Conservation (phyloP, 768 basidiomycete species). For the Filobasidium wieringae region DNA sequence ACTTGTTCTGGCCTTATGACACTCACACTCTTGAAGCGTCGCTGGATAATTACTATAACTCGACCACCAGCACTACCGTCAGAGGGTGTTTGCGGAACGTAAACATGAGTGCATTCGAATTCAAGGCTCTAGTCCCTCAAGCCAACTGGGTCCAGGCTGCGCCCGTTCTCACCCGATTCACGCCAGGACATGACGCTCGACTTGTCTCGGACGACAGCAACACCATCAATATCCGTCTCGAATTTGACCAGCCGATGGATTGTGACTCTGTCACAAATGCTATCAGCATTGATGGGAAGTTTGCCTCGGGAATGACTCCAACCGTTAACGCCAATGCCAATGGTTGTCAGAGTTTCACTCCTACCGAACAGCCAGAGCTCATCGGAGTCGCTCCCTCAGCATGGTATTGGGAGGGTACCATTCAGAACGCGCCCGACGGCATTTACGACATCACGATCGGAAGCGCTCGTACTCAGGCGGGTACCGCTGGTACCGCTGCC, state of each 20-base stretch:
- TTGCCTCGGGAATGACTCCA: conserved; percentile 51
- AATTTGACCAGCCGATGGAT: conserved; percentile 68
- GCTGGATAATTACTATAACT: conserved; percentile 51
- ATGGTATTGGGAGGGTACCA: conserved; percentile 65
- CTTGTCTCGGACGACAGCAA: conserved; percentile 44
- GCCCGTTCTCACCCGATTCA: conserved; percentile 65
- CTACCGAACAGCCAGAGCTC: conserved; percentile 40
- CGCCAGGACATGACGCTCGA: conserved; percentile 77
- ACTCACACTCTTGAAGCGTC: conserved; percentile 59
- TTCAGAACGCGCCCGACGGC: conserved; percentile 67
- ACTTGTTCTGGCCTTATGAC: conserved; percentile 76
- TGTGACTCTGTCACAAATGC: conserved; percentile 56
- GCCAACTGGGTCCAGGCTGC: conserved; percentile 57
- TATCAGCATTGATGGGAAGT: conserved; percentile 57
- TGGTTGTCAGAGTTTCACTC: conserved; percentile 42
- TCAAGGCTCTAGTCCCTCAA: conserved; percentile 65
- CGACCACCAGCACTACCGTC: conserved; percentile 51
- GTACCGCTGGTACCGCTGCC: conserved; percentile 50
- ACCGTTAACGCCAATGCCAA: conserved; percentile 40
- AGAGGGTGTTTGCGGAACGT: conserved; percentile 61
- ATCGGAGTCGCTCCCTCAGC: conserved; percentile 49
- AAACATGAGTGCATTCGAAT: conserved; percentile 61
- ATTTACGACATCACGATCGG: conserved; percentile 61
- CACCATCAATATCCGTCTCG: conserved; percentile 54
- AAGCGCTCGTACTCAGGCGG: conserved; percentile 45